phyloP scores from a whole-genome alignment of 768 basidiomycete species.

The Cytidiella melzeri region DNA sequence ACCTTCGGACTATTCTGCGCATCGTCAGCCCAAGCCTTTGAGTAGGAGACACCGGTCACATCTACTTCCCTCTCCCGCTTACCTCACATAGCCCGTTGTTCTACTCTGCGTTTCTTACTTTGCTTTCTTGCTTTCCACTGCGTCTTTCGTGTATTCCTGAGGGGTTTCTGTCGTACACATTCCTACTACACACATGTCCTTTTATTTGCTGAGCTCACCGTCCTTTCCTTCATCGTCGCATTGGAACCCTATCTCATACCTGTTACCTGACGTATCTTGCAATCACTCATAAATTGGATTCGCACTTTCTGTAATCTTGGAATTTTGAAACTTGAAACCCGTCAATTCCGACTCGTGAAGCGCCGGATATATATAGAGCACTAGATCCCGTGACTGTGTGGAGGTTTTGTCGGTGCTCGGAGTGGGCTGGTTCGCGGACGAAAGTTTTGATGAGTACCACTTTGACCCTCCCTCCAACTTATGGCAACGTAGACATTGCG shows the following conservation, averaged over 20 bases:
- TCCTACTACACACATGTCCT: too few relatives aligned
- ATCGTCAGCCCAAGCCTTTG: not conserved
- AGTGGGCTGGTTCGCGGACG: not conserved
- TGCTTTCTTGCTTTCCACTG: too few relatives aligned
- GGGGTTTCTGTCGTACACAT: too few relatives aligned
- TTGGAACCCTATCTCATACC: not conserved
- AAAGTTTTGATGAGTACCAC: not conserved
- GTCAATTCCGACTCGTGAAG: too few relatives aligned
- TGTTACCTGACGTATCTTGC: not conserved
- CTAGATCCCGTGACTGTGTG: not conserved
- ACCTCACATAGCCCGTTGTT: not conserved
- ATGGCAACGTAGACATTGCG: not conserved
- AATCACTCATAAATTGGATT: not conserved
- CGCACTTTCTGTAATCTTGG: too few relatives aligned
- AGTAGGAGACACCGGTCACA: not conserved
- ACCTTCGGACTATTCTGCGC: not conserved
- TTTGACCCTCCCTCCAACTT: not conserved
- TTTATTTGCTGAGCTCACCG: not conserved
- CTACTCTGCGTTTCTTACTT: too few relatives aligned
- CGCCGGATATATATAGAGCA: not conserved
- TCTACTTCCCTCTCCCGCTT: too few relatives aligned
- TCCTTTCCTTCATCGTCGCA: not conserved
- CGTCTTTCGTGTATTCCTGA: too few relatives aligned
- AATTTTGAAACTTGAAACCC: too few relatives aligned
- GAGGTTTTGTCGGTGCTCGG: not conserved